A percentile compares a stretch with the other conserved stretches of the same genome.
Conservation (phyloP, 441 rosid species). For the Manihot esculenta region DNA sequence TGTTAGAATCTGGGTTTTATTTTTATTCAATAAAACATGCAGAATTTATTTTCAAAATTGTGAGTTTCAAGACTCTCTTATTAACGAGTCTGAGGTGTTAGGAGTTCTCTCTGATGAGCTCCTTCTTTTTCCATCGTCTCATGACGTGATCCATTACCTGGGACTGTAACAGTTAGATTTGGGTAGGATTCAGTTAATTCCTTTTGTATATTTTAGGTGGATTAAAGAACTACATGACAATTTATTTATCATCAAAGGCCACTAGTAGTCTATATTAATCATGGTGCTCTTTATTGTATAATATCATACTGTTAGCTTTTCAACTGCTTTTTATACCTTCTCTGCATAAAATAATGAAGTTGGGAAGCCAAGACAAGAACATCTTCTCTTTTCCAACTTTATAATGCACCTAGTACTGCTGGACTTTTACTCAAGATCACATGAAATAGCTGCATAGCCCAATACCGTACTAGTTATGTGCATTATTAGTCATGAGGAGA, state of each 20-base stretch:
- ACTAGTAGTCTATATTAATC: neutral
- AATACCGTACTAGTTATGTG: neutral
- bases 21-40: too few species aligned
- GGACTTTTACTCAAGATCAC: conserved; percentile 5
- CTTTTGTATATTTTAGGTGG: neutral
- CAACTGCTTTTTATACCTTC: neutral
- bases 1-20: too few species aligned
- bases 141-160: too few species aligned
- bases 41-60: too few species aligned
- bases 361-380: neutral
- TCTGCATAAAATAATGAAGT: neutral
- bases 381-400: neutral
- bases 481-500: neutral
- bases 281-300: neutral
- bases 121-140: too few species aligned
- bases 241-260: conserved; percentile 5
- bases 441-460: neutral
- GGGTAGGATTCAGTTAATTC: neutral
- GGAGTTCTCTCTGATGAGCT: too few species aligned
- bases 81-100: too few species aligned
- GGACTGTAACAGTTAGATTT: too few species aligned
- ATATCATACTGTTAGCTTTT: neutral
- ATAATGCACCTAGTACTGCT: neutral
- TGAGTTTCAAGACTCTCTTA: too few species aligned
- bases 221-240: neutral